Conservation (phyloP, 2,329 filamentous ascomycete species). For the Calonectria multiphialidica region DNA sequence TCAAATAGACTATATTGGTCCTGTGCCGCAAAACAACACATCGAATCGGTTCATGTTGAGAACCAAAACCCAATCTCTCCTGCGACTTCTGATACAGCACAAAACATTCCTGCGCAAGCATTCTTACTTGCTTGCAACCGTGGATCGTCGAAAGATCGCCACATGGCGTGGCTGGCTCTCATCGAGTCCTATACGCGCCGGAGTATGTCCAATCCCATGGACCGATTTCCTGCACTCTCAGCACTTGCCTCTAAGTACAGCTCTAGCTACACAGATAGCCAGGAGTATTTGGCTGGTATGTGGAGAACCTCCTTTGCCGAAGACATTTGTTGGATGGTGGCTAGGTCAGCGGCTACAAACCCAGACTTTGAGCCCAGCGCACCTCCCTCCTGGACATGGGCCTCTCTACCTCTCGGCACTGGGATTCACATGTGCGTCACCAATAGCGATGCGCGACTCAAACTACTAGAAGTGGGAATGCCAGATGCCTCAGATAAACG, state of each 20-base stretch:
- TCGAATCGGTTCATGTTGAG: background rate
- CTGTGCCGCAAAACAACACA: background rate
- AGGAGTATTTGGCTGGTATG: constrained; percentile 8
- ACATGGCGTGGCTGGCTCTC: constrained; percentile 8
- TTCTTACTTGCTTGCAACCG: constrained; percentile 12
- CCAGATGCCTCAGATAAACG: background rate
- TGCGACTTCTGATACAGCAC: no score
- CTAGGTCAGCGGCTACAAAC: background rate
- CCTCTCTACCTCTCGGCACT: constrained; percentile 2
- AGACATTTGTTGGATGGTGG: constrained; percentile 5
- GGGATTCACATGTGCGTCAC: background rate
- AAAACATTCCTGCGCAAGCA: background rate
- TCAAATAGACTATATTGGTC: constrained; percentile 19
- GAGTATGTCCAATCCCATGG: constrained; percentile 6
- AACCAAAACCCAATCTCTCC: background rate
- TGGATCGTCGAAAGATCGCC: constrained; percentile 1
- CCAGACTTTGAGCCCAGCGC: background rate
- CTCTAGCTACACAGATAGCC: background rate
- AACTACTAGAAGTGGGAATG: background rate
- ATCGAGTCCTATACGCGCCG: constrained; percentile 14
- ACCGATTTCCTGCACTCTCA: constrained; percentile 8
- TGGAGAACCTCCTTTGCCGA: background rate
- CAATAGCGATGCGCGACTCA: background rate
- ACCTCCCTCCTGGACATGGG: constrained; percentile 11
- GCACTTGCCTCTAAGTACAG: constrained; percentile 6